Conservation (phyloP, 139 green algal genomes). For the Tetradesmus obliquus region DNA sequence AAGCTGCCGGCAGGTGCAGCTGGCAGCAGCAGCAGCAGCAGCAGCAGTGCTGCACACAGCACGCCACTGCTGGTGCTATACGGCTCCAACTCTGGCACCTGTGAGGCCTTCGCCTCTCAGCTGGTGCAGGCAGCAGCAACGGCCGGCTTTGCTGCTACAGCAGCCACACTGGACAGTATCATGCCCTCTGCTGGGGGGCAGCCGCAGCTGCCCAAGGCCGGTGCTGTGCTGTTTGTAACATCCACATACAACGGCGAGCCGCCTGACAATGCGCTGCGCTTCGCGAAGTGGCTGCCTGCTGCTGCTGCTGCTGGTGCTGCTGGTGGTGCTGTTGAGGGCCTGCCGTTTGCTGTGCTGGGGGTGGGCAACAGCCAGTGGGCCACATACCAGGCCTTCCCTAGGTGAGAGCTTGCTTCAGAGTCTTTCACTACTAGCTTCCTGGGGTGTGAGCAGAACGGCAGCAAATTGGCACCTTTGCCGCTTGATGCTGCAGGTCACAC, state of each 20-base stretch:
- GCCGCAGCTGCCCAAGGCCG: background rate
- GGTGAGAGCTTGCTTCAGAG: background rate
- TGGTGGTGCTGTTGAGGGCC: background rate
- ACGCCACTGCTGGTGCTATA: constrained; percentile 46
- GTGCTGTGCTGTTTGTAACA: constrained; percentile 26
- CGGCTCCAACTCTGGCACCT: constrained; percentile 45
- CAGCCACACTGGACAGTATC: constrained; percentile 21
- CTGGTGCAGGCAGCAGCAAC: constrained; percentile 12
- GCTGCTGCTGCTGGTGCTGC: background rate
- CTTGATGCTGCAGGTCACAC: too few species aligned
- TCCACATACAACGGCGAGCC: constrained; percentile 47
- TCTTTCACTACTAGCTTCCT: too few species aligned
- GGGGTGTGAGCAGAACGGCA: too few species aligned
- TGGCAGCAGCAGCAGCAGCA: constrained; percentile 2
- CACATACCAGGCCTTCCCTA: constrained; percentile 44
- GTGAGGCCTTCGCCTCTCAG: constrained; percentile 42
- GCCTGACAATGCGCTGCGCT: constrained; percentile 44
- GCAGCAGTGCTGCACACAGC: background rate
- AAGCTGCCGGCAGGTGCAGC: background rate
- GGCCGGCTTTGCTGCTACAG: constrained; percentile 16
- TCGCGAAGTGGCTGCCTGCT: constrained; percentile 35
- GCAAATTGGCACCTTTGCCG: too few species aligned
- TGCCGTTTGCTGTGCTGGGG: constrained; percentile 30
- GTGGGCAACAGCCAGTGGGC: constrained; percentile 52
- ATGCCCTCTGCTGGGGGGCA: background rate